phyloP scores from a whole-genome alignment of 306 rosid species.

The Ochetophila trinervis region DNA sequence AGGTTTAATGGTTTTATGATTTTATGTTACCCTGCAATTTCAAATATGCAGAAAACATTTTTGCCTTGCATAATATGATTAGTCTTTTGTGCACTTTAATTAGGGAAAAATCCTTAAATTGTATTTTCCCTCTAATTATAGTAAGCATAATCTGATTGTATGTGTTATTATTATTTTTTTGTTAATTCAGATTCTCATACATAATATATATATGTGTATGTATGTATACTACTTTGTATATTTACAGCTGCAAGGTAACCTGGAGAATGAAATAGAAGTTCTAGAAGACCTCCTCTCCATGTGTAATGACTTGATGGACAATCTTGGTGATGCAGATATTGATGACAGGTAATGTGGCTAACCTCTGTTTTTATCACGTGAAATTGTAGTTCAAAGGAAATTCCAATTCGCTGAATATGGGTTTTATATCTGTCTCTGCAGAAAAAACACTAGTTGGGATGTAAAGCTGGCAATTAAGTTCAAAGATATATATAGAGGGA shows the following conservation, averaged over 20 bases:
- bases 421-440: slow-evolving; percentile 25
- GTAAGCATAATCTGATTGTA: not conserved
- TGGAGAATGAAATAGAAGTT: slow-evolving; percentile 68
- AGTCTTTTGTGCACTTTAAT: not conserved
- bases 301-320: slow-evolving; percentile 54
- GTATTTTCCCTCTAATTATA: not conserved
- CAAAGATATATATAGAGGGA: slow-evolving; percentile 50
- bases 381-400: not conserved
- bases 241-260: slow-evolving; percentile 53
- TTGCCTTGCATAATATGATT: not conserved
- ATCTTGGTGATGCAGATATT: slow-evolving; percentile 44
- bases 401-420: not conserved
- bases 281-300: slow-evolving; percentile 42
- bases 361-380: not conserved
- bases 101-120: not conserved
- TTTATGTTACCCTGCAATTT: not conserved
- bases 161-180: not conserved
- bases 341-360: slow-evolving; percentile 52
- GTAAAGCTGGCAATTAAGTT: slow-evolving; percentile 55
- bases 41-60: too few relatives aligned
- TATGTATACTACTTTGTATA: not conserved
- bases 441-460: slow-evolving; percentile 53
- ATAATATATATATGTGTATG: not conserved
- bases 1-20: not conserved
- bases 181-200: not conserved